Percentiles rank a stretch among this genome's conserved stretches.
phyloP scores from a whole-genome alignment of 805 yeast species.

The Saccharomycopsis fermentans region DNA sequence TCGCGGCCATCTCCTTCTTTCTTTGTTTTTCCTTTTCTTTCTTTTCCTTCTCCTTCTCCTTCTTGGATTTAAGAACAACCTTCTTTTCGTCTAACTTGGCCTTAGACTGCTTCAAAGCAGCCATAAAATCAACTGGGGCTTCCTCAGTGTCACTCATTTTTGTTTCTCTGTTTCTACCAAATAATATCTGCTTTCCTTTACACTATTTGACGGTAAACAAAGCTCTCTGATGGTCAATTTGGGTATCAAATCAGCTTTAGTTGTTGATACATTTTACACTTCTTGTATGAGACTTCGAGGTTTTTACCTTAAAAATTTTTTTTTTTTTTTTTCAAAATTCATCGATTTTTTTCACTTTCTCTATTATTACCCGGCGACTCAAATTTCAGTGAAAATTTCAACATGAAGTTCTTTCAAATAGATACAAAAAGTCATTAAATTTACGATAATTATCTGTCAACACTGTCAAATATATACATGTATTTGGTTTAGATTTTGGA shows the following conservation, averaged over 20 bases:
- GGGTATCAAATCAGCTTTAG: too few species aligned
- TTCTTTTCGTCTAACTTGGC: constrained; percentile 64
- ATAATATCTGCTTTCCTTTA: neutral
- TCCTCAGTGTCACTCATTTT: constrained; percentile 28
- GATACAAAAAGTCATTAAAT: too few species aligned
- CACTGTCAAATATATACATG: neutral
- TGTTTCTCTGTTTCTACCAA: neutral
- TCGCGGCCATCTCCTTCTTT: constrained; percentile 83
- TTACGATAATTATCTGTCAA: too few species aligned
- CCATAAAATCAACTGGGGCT: constrained; percentile 61
- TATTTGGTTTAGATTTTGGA: too few species aligned
- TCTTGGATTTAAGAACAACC: constrained; percentile 73
- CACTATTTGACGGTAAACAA: too few species aligned
- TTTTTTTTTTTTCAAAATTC: neutral
- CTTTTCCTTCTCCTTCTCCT: constrained; percentile 91
- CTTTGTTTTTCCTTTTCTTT: constrained; percentile 84
- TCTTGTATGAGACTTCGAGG: neutral
- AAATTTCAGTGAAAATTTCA: neutral
- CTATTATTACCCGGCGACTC: neutral
- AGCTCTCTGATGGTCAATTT: too few species aligned
- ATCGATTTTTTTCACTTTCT: neutral
- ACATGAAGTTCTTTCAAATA: neutral
- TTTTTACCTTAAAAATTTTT: neutral
- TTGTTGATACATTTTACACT: too few species aligned
- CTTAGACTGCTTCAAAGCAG: constrained; percentile 72